A percentile compares a stretch with the other conserved stretches of the same genome.
phyloP scores from a whole-genome alignment of 2,329 filamentous ascomycete genomes.

The Aspergillus latus region DNA sequence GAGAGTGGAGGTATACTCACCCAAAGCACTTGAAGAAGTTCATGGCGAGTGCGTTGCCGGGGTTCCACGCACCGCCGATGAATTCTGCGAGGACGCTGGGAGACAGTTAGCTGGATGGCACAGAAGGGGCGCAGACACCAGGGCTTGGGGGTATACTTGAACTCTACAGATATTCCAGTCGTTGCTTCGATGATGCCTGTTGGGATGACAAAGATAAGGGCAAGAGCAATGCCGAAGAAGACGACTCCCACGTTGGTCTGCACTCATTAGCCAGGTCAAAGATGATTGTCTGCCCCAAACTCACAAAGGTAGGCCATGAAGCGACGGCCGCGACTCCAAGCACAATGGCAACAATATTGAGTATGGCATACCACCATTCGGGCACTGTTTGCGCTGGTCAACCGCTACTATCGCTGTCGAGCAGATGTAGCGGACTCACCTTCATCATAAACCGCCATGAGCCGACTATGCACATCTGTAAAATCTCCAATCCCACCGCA shows the following conservation, averaged over 20 bases:
- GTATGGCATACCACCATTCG: constrained; percentile 4
- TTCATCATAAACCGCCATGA: too few relatives aligned
- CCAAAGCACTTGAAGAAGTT: constrained; percentile 12
- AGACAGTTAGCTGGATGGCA: too few relatives aligned
- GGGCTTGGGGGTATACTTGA: not conserved
- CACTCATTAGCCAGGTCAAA: too few relatives aligned
- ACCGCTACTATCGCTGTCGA: too few relatives aligned
- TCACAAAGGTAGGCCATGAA: not conserved
- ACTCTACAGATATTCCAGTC: constrained; percentile 7
- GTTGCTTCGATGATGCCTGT: constrained; percentile 11
- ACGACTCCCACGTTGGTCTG: constrained; percentile 6
- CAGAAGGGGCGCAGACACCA: too few relatives aligned
- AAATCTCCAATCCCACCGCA: too few relatives aligned
- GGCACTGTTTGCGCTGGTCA: not conserved
- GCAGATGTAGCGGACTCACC: too few relatives aligned
- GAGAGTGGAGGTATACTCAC: not conserved
- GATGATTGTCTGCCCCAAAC: too few relatives aligned
- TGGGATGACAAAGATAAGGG: constrained; percentile 1
- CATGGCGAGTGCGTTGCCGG: constrained; percentile 7
- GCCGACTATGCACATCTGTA: too few relatives aligned
- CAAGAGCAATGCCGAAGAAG: constrained; percentile 8
- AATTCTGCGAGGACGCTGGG: constrained; percentile 6
- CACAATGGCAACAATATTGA: not conserved
- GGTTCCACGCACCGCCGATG: constrained; percentile 7
- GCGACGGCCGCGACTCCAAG: not conserved